Evolutionary conservation across 371 early-diverging fungal genomes (phyloP).

Genomic region (Mucor mucedo): DNA sequence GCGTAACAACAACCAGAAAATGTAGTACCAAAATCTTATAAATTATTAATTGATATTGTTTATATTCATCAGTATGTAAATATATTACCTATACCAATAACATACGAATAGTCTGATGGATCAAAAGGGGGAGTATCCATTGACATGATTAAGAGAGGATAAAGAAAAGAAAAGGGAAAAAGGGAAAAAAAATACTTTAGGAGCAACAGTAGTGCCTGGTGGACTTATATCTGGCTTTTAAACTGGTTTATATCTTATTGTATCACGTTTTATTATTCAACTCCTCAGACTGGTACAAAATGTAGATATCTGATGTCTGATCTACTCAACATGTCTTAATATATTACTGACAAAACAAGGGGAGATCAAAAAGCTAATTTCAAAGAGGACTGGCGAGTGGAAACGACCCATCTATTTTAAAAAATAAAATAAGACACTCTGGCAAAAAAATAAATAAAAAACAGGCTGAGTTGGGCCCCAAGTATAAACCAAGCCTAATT

Average conservation of each 20-base stretch:
- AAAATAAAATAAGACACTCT: too few relatives aligned
- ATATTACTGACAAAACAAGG: too few relatives aligned
- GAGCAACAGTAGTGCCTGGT: constrained; percentile 11
- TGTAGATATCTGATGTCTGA: not conserved
- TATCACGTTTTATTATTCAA: constrained; percentile 5
- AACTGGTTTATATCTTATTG: not conserved
- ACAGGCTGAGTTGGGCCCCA: not conserved
- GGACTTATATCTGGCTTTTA: constrained; percentile 9
- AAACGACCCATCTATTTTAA: too few relatives aligned
- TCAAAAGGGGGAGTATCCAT: constrained; percentile 47
- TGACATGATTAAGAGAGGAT: constrained; percentile 19
- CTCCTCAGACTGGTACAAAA: constrained; percentile 17
- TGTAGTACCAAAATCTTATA: constrained; percentile 62
- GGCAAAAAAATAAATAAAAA: not conserved
- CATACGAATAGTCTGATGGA: constrained; percentile 50
- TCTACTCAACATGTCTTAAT: not conserved
- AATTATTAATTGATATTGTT: not conserved
- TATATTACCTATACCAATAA: constrained; percentile 52
- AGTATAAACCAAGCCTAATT: too few relatives aligned
- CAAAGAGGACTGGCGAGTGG: too few relatives aligned
- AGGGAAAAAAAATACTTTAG: not conserved
- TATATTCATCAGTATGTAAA: not conserved
- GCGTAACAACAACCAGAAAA: constrained; percentile 60
- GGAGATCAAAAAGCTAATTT: too few relatives aligned
- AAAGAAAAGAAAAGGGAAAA: constrained; percentile 5